Evolutionary conservation across 768 basidiomycete species (phyloP), one percentile per base, ranked within the genome.

Genomic region (Phlebiopsis gigantea): DNA sequence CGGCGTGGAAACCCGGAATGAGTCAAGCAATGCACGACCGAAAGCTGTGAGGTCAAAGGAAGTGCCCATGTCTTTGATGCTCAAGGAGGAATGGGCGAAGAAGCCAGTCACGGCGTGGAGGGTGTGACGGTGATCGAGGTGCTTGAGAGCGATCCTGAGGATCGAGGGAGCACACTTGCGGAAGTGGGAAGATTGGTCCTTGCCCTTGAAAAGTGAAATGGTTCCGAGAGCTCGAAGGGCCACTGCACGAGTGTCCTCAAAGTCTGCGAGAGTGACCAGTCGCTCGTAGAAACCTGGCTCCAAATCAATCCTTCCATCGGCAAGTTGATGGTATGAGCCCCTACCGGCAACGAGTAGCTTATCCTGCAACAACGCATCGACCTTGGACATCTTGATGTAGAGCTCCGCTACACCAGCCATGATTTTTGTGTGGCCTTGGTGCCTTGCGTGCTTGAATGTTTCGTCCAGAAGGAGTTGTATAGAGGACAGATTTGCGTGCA

Each of bases 331-430:
- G 17, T 5, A 19, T 5, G n/a, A 34, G 28, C n/a, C n/a, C n/a
- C n/a, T 12, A 46, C 57, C 48, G 17, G 10, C 9, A 4, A 17
- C 30, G 4, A 53, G 25, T 5, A 58, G 30, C 31, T 58, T 58
- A 21, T 53, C 52, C 25, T 58, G 57, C n/a, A 58, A 39, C 9
- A 53, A 25, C 14, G 21, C 21, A 42, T 53, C 52, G 7, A 43
- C 85, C 0, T 73, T 74, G 34, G 75, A 84, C 80, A 86, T 81
- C 62, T 82, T 82, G 17, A 83, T 77, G 56, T 78, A 84, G 50
- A 87, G 80, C 5, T 77, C 80, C 6, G 84, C 73, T 45, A 86
- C 77, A 0, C 78, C 83, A 1, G 81, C 83, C 53, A 72, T 68
- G n/a, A 85, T 68, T 56, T 74, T 75, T 28, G 78, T 73, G 63